phyloP scores from a whole-genome alignment of 2,329 filamentous ascomycete species.

The Neonectria coccinea region DNA sequence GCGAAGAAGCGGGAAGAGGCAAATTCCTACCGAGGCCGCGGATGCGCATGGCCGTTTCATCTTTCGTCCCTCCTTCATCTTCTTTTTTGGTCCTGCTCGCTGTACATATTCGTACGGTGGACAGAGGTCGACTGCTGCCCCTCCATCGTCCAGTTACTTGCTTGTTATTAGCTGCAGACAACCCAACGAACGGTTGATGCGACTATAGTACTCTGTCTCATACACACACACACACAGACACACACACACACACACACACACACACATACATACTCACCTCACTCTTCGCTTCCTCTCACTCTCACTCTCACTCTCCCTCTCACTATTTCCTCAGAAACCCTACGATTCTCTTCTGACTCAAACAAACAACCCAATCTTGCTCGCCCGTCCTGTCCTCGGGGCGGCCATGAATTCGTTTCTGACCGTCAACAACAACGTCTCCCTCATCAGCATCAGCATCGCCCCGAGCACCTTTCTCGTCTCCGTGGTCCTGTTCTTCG shows the following conservation, averaged over 20 bases:
- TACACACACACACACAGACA: slow-evolving; percentile 11
- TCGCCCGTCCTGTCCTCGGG: slow-evolving; percentile 16
- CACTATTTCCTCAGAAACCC: no score
- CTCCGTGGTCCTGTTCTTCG: slow-evolving; percentile 60
- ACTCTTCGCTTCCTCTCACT: neutral
- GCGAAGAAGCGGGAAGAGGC: neutral
- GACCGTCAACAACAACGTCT: slow-evolving; percentile 71
- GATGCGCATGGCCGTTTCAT: slow-evolving; percentile 15
- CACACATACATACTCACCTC: neutral
- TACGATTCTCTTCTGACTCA: neutral
- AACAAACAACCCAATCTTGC: neutral
- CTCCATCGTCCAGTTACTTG: slow-evolving; percentile 3
- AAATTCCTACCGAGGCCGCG: slow-evolving; percentile 9
- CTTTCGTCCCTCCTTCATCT: slow-evolving; percentile 20
- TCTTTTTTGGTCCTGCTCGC: slow-evolving; percentile 2
- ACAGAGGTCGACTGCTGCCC: neutral
- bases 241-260: neutral
- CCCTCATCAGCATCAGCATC: slow-evolving; percentile 69
- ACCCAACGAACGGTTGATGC: slow-evolving; percentile 8
- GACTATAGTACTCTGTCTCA: slow-evolving; percentile 7
- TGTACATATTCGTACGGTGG: neutral
- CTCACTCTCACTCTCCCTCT: neutral
- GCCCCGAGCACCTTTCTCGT: slow-evolving; percentile 69
- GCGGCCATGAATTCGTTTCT: slow-evolving; percentile 68
- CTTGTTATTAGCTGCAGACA: slow-evolving; percentile 17